Evolutionary conservation across 148 eudicot species (phyloP).

Genomic region (Beta vulgaris): DNA sequence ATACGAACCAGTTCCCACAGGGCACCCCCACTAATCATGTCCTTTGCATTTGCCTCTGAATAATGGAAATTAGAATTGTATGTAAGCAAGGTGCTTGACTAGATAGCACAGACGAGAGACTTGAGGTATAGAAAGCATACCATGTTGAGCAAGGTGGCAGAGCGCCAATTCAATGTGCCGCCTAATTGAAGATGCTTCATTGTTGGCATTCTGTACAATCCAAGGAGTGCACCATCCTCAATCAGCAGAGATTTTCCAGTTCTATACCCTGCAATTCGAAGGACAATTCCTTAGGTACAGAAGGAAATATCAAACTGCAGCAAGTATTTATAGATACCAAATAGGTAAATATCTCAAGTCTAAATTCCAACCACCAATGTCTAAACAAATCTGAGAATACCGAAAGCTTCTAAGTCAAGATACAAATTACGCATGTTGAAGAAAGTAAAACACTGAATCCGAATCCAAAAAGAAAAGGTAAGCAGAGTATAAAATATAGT

Average conservation of each 20-base stretch:
- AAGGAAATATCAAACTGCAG: too few relatives aligned
- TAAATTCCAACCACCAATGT: neutral
- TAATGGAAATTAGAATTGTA: neutral
- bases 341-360: neutral
- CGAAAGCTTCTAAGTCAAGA: neutral
- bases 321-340: neutral
- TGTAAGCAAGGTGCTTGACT: neutral
- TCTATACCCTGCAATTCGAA: slow-evolving; percentile 48
- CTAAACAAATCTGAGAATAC: neutral
- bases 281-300: too few relatives aligned
- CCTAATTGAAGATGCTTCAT: slow-evolving; percentile 75
- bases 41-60: slow-evolving; percentile 81
- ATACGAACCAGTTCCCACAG: slow-evolving; percentile 89
- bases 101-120: neutral
- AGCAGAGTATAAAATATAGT: too few relatives aligned
- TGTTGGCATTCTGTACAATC: slow-evolving; percentile 88
- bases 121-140: slow-evolving; percentile 34
- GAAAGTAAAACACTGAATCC: neutral
- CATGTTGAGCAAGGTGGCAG: slow-evolving; percentile 89
- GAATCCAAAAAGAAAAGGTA: too few relatives aligned
- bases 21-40: slow-evolving; percentile 84
- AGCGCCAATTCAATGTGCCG: slow-evolving; percentile 93
- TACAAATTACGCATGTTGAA: neutral
- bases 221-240: slow-evolving; percentile 84
- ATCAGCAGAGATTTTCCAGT: slow-evolving; percentile 68